Evolutionary conservation across 768 basidiomycete genomes (phyloP), one percentile per base, ranked within the genome.

Genomic region (Kockovaella imperatae): DNA sequence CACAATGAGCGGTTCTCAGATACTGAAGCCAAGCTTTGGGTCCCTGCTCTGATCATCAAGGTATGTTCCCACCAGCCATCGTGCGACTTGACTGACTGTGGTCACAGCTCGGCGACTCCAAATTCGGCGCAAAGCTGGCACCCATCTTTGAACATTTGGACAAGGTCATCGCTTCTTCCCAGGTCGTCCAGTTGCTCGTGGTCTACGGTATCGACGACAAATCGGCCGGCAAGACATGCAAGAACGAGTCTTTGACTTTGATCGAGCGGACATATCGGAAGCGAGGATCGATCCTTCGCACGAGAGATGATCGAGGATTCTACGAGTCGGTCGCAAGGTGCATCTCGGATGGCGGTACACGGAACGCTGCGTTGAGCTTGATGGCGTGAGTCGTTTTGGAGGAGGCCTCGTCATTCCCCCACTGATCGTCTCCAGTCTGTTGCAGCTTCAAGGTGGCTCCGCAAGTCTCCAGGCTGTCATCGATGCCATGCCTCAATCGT

Each of bases 121-220:
- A 42, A 82, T 95, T 18, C 82, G 86, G 56, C 24, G 43, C 63
- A 20, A 69, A 66, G 44, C 55, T 73, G 18, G 44, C 50, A 24
- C 83, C 81, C 39, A 84, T 95, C 51, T 80, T 97, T 47, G 85
- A 87, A 60, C 78, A 77, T 4, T 75, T 96, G 43, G 84, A 90
- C 5, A 87, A 83, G 63, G 83, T 96, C 44, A 95, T 91, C 62
- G 84, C 95, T 1, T 91, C 84, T 60, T 95, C 90, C 60, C 83
- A 90, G 32, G 76, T 97, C 26, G 91, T 95, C 68, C 84, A 86
- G 62, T 71, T 88, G 13, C 74, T 97, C 5, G 77, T 95, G 10
- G 87, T 95, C 31, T 79, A 91, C 63, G 93, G 95, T 14, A 72
- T 91, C 35, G 84, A 82, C 41, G 56, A 66, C 45, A 68, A 70